Evolutionary conservation across 2,329 filamentous ascomycete species (phyloP).

Genomic region (Fusarium subtropicale): DNA sequence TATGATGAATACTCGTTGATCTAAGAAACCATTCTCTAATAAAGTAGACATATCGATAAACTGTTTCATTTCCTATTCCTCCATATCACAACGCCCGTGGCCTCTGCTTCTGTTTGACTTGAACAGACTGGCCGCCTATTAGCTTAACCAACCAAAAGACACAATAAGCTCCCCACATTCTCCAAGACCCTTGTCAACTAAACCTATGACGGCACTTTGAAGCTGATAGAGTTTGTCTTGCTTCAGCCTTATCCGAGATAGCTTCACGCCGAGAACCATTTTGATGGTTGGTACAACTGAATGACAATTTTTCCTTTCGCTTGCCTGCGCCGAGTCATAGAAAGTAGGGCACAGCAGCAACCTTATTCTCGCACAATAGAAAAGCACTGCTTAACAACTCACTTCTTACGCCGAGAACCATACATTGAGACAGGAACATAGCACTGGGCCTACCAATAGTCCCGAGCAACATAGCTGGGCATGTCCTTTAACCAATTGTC

Average conservation of each 20-base stretch:
- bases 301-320: no score
- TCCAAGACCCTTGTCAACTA: slow-evolving; percentile 32
- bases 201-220: slow-evolving; percentile 34
- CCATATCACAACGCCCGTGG: slow-evolving; percentile 11
- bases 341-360: no score
- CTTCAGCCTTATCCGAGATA: slow-evolving; percentile 29
- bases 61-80: background rate
- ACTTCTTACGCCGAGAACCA: background rate
- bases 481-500: background rate
- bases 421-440: background rate
- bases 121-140: background rate
- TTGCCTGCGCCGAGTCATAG: no score
- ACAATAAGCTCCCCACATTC: slow-evolving; percentile 35
- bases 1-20: background rate
- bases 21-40: background rate
- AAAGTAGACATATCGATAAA: background rate
- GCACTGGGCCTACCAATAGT: background rate
- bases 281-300: no score
- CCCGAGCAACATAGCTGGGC: rapidly evolving
- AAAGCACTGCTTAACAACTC: no score
- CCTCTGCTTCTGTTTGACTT: background rate
- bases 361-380: no score
- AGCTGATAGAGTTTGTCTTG: slow-evolving; percentile 21
- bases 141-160: slow-evolving; percentile 17
- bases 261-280: background rate